Conservation (phyloP, 768 basidiomycete species). For the Russula ochroleuca region DNA sequence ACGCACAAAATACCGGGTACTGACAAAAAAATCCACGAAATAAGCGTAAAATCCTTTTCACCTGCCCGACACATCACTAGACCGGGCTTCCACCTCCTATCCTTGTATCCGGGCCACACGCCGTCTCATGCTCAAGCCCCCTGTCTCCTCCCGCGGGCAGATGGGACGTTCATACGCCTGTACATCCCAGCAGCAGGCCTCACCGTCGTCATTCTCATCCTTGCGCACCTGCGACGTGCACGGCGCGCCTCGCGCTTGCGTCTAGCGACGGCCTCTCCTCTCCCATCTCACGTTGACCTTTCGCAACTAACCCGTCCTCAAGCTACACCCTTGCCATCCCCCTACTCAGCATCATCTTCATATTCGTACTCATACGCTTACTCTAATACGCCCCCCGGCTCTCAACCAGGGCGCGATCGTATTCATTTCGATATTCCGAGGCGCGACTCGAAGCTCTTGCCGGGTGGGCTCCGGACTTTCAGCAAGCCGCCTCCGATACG, state of each 20-base stretch:
- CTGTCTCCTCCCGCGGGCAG: constrained; percentile 76
- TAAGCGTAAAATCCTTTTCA: constrained; percentile 87
- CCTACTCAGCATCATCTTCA: constrained; percentile 28
- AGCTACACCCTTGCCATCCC: constrained; percentile 7
- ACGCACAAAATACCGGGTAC: constrained; percentile 42
- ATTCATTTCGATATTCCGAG: constrained; percentile 8
- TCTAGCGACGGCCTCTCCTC: constrained; percentile 23
- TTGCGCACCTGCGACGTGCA: constrained; percentile 40
- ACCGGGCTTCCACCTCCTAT: constrained; percentile 85
- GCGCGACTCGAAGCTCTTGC: neutral
- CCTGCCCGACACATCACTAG: constrained; percentile 62
- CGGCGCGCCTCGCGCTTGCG: constrained; percentile 21
- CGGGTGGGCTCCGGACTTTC: neutral
- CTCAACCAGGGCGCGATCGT: constrained; percentile 9
- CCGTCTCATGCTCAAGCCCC: constrained; percentile 52
- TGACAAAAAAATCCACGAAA: constrained; percentile 52
- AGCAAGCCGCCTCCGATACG: neutral
- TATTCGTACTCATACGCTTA: constrained; percentile 27
- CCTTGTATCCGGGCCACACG: constrained; percentile 48
- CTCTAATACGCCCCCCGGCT: constrained; percentile 23
- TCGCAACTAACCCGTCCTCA: neutral
- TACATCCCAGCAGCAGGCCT: constrained; percentile 64
- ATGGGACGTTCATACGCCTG: constrained; percentile 51
- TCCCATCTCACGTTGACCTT: constrained; percentile 5
- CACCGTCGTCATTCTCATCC: constrained; percentile 46